Percentiles rank a stretch among this genome's conserved stretches.
These are phyloP conservation scores for Aspergillus amoenus DNA, from an alignment of 2,329 filamentous ascomycete species.

Conservation along the genomic window DNA sequence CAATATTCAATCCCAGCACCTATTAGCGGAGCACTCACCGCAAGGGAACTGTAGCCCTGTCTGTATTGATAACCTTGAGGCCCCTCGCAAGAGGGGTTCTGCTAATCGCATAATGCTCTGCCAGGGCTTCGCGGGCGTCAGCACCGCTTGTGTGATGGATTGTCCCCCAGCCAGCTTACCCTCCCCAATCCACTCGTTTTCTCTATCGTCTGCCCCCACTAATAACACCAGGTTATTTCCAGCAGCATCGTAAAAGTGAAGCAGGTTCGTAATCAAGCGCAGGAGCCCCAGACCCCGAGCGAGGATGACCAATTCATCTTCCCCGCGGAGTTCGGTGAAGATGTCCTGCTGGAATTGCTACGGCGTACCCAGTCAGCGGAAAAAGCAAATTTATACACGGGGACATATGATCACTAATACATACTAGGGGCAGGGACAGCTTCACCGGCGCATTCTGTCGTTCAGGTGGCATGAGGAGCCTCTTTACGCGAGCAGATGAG, in stretches of 20 bases:
- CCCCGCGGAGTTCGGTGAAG: constrained; percentile 82
- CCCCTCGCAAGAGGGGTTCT: constrained; percentile 78
- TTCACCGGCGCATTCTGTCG: constrained; percentile 54
- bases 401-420: constrained; percentile 9
- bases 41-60: constrained; percentile 80
- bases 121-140: constrained; percentile 59
- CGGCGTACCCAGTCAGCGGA: constrained; percentile 17
- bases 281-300: constrained; percentile 89
- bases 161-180: constrained; percentile 29
- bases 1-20: constrained; percentile 11
- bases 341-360: constrained; percentile 89
- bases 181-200: constrained; percentile 97
- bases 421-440: constrained; percentile 61
- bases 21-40: constrained; percentile 39
- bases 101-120: constrained; percentile 92
- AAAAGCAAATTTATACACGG: no score
- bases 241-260: constrained; percentile 94
- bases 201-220: constrained; percentile 84
- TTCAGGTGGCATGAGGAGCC: constrained; percentile 44
- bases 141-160: neutral
- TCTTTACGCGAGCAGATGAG: constrained; percentile 23
- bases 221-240: constrained; percentile 90
- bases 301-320: constrained; percentile 92
- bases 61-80: constrained; percentile 89
- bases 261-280: constrained; percentile 88